Base-by-base conservation (phyloP, 2,329 filamentous ascomycete genomes). In the Penicillium sp. region DNA sequence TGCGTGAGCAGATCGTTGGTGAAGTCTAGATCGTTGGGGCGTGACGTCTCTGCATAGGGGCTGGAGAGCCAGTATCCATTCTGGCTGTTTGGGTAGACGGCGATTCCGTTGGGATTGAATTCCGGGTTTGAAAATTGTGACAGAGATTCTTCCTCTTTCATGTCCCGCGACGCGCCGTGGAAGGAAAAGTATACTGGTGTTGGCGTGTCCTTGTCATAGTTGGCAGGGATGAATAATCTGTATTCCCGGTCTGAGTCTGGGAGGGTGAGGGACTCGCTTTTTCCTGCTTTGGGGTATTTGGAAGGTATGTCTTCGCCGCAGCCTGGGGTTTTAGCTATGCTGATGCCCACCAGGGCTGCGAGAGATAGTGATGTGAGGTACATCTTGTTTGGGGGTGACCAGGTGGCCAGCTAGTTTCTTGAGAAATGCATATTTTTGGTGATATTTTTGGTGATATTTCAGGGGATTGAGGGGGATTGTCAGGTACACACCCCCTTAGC, bases 161-260 rank as follows among this genome's bases (percentile, higher is more conserved):
- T 72, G 31, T 70, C 68, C 49, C 75, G 73, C 19, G 61, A 65
- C 6, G 75, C 72, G 5, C 80, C 81, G 56, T 82, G 80, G 62
- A 77, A 82, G 6, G 81, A 81, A 35, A 83, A 69, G 36, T 82
- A 79, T 29, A 83, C 54, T 0, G 78, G 74, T 0, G 73, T 66
- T 2, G 77, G 70, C 1, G 53, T 72, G 47, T 70, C 66, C 12
- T 57, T 57, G 23, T 77, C 60, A 67, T 81, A 82, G 38, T 49
- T 61, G 10, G 56, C 41, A 3, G 70, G 70, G 29, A 73, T 64
- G 45, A 64, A 62, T 6, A 73, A 33, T 21, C 61, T 52, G 52
- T 69, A 70, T 21, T 57, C 51, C 9, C 69, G 67, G 31, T 64
- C 55, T n/a, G 55, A 53, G 23, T 54, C 55, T 29, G 62, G 62